Evolutionary conservation across 1,139 yeast genomes (phyloP).

Genomic region (Sugiyamaella sp.): DNA sequence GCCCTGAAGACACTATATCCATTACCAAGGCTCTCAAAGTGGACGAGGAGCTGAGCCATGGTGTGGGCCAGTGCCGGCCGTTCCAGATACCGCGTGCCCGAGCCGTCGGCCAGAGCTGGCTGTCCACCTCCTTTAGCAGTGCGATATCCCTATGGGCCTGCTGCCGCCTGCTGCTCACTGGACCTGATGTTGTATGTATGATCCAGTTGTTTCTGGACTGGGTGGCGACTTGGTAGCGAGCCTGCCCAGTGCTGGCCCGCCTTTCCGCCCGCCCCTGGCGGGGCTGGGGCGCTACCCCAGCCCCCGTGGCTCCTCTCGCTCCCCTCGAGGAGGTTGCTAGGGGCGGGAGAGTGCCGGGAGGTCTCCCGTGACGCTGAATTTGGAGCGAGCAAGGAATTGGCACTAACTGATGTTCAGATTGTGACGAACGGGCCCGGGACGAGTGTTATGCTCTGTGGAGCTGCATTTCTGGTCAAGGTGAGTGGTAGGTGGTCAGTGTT

Average conservation of each 20-base stretch:
- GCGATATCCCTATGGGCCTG: slow-evolving; percentile 37
- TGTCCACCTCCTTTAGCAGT: slow-evolving; percentile 59
- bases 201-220: too few species aligned
- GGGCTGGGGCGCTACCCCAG: too few species aligned
- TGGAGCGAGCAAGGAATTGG: too few species aligned
- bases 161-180: slow-evolving; percentile 37
- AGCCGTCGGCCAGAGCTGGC: slow-evolving; percentile 64
- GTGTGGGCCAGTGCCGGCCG: slow-evolving; percentile 27
- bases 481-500: slow-evolving; percentile 13
- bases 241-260: too few species aligned
- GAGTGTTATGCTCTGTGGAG: slow-evolving; percentile 72
- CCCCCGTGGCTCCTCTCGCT: too few species aligned
- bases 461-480: slow-evolving; percentile 55
- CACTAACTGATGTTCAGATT: slow-evolving; percentile 45
- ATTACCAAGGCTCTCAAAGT: slow-evolving; percentile 51
- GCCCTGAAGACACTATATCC: slow-evolving; percentile 63
- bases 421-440: slow-evolving; percentile 95
- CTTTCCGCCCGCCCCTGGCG: too few species aligned
- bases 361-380: too few species aligned
- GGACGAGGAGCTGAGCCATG: slow-evolving; percentile 37
- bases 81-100: slow-evolving; percentile 71
- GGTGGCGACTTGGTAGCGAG: too few species aligned
- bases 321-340: too few species aligned
- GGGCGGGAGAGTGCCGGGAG: too few species aligned
- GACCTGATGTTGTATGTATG: slow-evolving; percentile 36